Base-by-base conservation (phyloP, 164 flowering plant species). In the Nymphaea colorata region DNA sequence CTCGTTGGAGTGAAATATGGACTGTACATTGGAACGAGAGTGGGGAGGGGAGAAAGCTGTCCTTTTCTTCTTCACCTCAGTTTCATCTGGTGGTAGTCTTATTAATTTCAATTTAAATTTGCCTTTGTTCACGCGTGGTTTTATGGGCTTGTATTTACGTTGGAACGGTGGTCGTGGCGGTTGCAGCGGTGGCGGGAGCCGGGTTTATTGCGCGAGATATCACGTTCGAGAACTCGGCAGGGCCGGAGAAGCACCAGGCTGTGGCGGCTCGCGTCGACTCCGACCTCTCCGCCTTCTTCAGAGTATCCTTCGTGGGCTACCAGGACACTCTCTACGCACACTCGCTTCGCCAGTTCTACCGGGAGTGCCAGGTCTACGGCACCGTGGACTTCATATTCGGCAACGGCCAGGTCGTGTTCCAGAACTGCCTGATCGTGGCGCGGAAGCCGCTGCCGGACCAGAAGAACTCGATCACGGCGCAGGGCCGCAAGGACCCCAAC, bases 311-410 rank as follows among this genome's bases (percentile, higher is more conserved):
- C 18, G 51, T 68, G 17, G 88, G 86, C 3, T 83, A 77, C 75
- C 88, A 85, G 53, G 88, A 85, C 80, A 85, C 86, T 2, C 71
- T 85, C 15, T 85, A 83, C 59, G 81, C 88, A 4, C 88, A 79
- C 68, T 74, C 86, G 47, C 74, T 75, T 65, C 90, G 97, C 5
- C 98, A 93, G 66, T 93, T 93, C 78, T 93, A 79, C 76, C 72
- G 94, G 0, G 97, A 90, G 41, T 93, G 98, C 76, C 69, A 36
- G 4, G 85, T 93, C 71, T 76, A 79, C 3, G 98, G 98, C 67
- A 93, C 96, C 0, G 84, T 93, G 0, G 98, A 93, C 43, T 93
- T 89, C 84, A 90, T 93, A 18, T 93, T 93, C 43, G 98, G 98
- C 0, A 83, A 93, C 59, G 96, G 72, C 3, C 76, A 87, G 0